Evolutionary conservation across 352 stramenopile genomes (phyloP).

Genomic region (Lagenidium giganteum): DNA sequence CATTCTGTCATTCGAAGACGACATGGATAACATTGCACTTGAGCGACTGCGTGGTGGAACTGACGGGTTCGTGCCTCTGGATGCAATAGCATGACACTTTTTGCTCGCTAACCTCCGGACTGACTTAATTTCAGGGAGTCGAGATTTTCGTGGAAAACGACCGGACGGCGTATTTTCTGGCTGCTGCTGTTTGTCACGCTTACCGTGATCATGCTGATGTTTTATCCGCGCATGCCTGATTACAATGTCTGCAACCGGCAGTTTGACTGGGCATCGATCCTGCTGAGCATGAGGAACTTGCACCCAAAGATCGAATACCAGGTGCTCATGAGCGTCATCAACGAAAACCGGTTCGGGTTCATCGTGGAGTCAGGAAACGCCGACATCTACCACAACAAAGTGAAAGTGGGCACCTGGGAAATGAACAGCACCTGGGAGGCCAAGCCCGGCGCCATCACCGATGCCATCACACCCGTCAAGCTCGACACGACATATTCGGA

Average conservation of each 20-base stretch:
- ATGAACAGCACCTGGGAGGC: constrained; percentile 61
- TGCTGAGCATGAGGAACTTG: constrained; percentile 65
- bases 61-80: constrained; percentile 19
- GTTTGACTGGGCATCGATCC: constrained; percentile 86
- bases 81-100: too few species aligned
- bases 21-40: constrained; percentile 43
- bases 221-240: constrained; percentile 81
- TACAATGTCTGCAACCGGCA: constrained; percentile 88
- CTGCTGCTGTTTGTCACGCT: constrained; percentile 43
- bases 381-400: constrained; percentile 79
- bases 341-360: constrained; percentile 87
- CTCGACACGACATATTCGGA: constrained; percentile 65
- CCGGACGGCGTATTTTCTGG: constrained; percentile 31
- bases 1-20: constrained; percentile 52
- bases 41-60: constrained; percentile 42
- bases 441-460: constrained; percentile 65
- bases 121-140: too few species aligned
- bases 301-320: constrained; percentile 84
- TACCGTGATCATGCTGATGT: constrained; percentile 80
- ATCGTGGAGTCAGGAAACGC: constrained; percentile 63
- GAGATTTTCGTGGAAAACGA: too few species aligned
- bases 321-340: constrained; percentile 82
- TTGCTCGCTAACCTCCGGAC: too few species aligned
- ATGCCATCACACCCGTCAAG: constrained; percentile 71
- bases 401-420: constrained; percentile 67